Base-by-base conservation (phyloP, 495 filamentous ascomycete genomes). In the Podospora conica region DNA sequence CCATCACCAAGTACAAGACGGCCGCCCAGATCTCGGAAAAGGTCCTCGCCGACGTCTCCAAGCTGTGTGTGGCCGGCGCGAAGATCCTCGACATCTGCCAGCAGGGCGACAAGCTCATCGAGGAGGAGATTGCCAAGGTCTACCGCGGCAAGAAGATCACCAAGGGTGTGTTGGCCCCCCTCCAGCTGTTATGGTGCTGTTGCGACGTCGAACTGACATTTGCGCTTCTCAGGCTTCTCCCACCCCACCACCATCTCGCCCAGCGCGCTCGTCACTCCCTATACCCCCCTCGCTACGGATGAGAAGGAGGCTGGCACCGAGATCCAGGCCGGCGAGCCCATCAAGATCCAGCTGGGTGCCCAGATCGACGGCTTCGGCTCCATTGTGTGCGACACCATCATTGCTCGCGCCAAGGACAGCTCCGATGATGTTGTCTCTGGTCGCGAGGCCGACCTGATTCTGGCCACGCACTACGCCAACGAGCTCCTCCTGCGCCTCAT, bases 321-420 rank as follows among this genome's bases (percentile, higher is more conserved):
- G 65, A 80, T 98, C 67, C 92, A 96, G 82, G 83, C 87, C 56
- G 90, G 87, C 56, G 94, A 98, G 79, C 77, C 90, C 65, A 82
- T 94, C 75, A 98, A 98, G 85, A 93, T 98, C 76, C 96, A 98
- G 70, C 87, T 98, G 10, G 95, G 95, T 71, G 95, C 94, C 53
- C 95, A 98, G 81, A 97, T 98, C 65, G 95, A 98, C 81, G 95
- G 95, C 58, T 94, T 98, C 76, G 91, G 93, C 72, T 89, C 93
- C 69, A 97, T 98, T 70, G 90, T 98, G 70, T 97, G 94, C 81
- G 91, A 98, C 78, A 94, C 91, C 55, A 84, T 97, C 67, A 75
- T 97, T 60, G 85, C 95, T 53, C 79, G 81, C 29, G 76, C 83
- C 55, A 83, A 86, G 68, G 84, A 87, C 54, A 75, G 83, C 61